phyloP scores from a whole-genome alignment of 352 stramenopile species.

The Hyaloperonospora brassicae region DNA sequence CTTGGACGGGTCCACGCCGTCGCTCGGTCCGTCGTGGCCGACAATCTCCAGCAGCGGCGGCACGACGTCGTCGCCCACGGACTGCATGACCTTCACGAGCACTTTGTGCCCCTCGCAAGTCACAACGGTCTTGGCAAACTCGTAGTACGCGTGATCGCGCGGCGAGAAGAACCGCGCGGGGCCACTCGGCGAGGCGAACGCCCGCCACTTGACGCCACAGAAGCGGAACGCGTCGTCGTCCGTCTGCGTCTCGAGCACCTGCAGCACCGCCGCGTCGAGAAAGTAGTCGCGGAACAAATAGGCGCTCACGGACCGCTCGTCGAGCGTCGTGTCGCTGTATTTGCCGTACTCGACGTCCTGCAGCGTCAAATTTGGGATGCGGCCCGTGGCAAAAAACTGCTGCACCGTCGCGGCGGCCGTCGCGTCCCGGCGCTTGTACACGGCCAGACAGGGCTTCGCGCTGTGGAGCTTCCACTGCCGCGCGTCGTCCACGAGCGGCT shows the following conservation, averaged over 20 bases:
- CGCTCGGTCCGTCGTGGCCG: slow-evolving; percentile 22
- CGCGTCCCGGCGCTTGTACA: slow-evolving; percentile 39
- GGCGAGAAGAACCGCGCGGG: slow-evolving; percentile 43
- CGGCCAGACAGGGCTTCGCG: slow-evolving; percentile 38
- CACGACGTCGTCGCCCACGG: slow-evolving; percentile 43
- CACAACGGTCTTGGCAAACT: slow-evolving; percentile 47
- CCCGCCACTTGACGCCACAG: slow-evolving; percentile 74
- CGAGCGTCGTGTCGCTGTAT: slow-evolving; percentile 59
- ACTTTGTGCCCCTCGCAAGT: slow-evolving; percentile 39
- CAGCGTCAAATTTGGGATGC: slow-evolving; percentile 47
- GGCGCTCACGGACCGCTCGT: slow-evolving; percentile 51
- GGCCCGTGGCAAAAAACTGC: slow-evolving; percentile 48
- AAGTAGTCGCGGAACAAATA: slow-evolving; percentile 59
- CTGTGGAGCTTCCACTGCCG: slow-evolving; percentile 62
- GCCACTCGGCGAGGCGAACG: slow-evolving; percentile 33
- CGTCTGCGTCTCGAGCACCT: slow-evolving; percentile 49
- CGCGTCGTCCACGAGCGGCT: slow-evolving; percentile 52
- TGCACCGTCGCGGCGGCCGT: slow-evolving; percentile 15
- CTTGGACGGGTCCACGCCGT: slow-evolving; percentile 27
- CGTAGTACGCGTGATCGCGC: slow-evolving; percentile 52
- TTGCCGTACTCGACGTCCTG: slow-evolving; percentile 62
- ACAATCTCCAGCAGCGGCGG: slow-evolving; percentile 25
- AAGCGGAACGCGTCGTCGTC: slow-evolving; percentile 59
- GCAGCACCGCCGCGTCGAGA: slow-evolving; percentile 59
- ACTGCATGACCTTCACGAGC: slow-evolving; percentile 54